Conservation (phyloP, 148 eudicot genomes). For the Camellia japonica region DNA sequence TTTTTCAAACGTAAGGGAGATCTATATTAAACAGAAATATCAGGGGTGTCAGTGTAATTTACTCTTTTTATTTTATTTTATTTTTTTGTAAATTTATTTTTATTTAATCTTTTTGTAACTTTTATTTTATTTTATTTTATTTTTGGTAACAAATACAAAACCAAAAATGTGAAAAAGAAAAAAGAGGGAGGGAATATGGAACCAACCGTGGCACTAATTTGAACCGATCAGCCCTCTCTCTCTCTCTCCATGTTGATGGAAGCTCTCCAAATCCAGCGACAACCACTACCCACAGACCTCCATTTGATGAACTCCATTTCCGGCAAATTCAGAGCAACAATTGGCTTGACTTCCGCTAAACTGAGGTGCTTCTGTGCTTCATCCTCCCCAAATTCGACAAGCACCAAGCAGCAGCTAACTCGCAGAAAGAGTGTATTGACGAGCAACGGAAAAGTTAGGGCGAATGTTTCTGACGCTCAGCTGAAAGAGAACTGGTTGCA, state of each 20-base stretch:
- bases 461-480: slow-evolving; percentile 25
- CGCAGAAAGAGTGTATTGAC: slow-evolving; percentile 16
- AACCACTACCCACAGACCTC: background rate
- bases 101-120: no score
- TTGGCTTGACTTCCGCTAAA: slow-evolving; percentile 11
- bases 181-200: background rate
- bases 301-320: slow-evolving; percentile 11
- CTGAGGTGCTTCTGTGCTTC: slow-evolving; percentile 20
- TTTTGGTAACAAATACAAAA: no score
- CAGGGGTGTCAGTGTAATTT: no score
- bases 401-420: slow-evolving; percentile 17
- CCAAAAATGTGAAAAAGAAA: no score
- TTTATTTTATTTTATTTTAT: no score
- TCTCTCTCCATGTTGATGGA: slow-evolving; percentile 27
- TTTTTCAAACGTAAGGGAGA: no score
- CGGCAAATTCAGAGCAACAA: slow-evolving; percentile 31
- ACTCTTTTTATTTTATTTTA: no score
- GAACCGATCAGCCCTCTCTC: background rate
- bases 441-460: slow-evolving; percentile 19
- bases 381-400: slow-evolving; percentile 19
- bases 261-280: slow-evolving; percentile 17
- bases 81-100: no score
- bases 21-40: no score
- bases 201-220: background rate
- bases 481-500: slow-evolving; percentile 58